Base-by-base conservation (phyloP, 805 yeast species). In the Lipomyces orientalis region DNA sequence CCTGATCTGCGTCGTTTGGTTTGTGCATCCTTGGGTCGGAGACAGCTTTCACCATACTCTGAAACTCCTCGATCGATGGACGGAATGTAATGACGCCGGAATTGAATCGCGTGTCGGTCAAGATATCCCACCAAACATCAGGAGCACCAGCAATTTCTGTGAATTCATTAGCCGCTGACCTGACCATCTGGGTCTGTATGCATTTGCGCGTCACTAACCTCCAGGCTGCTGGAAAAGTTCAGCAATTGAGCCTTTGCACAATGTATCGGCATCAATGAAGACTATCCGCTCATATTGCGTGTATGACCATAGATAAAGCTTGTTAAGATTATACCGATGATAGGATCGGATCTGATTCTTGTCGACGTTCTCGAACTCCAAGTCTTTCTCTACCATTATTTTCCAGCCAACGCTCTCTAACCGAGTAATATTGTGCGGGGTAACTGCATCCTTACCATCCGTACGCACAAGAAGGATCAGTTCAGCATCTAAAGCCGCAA, bases 221-320 rank as follows among this genome's bases (percentile, higher is more conserved):
- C 75, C 75, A 1, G 75, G 75, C 55, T 69, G 66, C 19, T 64
- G 60, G n/a, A 73, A 70, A 33, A 73, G 57, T 59, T 73, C 76
- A n/a, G 72, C 71, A 22, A 72, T 63, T 2, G 74, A 69, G n/a
- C 64, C 68, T 58, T 71, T 72, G 59, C 74, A 71, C 16, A 85
- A 76, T 8, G 86, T 83, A 73, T 86, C 89, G 22, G 86, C 82
- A 73, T 86, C 89, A 54, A 86, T 76, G 71, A 83, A 86, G 46
- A 86, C 81, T 1, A 86, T 77, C 60, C 78, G 79, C n/a, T 81
- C 70, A 71, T 73, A 79, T 54, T 79, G 79, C 34, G 76, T 75
- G 65, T 82, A 80, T 19, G 77, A 74, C 90, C 91, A 88, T 46
- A 86, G 77, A 61, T 82, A 80, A 35, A 88, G 76, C 74, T 89